These are phyloP conservation scores for Penicillium nordicum DNA, from an alignment of 2,329 filamentous ascomycete genomes.

Conservation along the genomic window DNA sequence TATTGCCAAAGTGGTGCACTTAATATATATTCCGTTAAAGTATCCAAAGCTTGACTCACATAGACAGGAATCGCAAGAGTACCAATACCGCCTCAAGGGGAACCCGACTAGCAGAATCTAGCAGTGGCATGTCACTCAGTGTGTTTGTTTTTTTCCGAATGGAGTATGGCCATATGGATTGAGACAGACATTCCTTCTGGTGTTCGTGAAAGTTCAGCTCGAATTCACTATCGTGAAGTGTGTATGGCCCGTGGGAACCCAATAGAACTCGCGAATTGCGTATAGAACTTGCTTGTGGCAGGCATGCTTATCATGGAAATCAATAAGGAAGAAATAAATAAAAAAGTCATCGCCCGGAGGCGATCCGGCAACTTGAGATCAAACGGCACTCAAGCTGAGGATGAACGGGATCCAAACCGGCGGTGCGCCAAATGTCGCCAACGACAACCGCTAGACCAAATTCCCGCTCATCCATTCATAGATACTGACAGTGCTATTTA, in stretches of 20 bases:
- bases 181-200: neutral
- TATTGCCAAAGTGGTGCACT: too few species aligned
- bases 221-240: constrained; percentile 20
- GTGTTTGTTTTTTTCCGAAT: neutral
- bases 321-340: neutral
- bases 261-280: constrained; percentile 21
- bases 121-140: neutral
- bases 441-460: neutral
- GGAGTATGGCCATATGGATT: neutral
- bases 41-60: neutral
- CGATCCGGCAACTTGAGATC: neutral
- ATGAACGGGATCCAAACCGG: neutral
- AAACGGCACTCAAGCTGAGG: neutral
- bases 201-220: neutral
- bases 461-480: neutral
- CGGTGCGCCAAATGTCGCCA: neutral
- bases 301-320: too few species aligned
- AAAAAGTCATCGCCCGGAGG: neutral
- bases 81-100: neutral
- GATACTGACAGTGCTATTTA: neutral
- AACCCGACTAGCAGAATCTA: neutral
- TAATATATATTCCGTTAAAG: too few species aligned
- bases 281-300: neutral
- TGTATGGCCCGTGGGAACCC: constrained; percentile 25
- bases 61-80: neutral